phyloP scores from a whole-genome alignment of 2,329 filamentous ascomycete genomes.

The Bipolaris sorokiniana region DNA sequence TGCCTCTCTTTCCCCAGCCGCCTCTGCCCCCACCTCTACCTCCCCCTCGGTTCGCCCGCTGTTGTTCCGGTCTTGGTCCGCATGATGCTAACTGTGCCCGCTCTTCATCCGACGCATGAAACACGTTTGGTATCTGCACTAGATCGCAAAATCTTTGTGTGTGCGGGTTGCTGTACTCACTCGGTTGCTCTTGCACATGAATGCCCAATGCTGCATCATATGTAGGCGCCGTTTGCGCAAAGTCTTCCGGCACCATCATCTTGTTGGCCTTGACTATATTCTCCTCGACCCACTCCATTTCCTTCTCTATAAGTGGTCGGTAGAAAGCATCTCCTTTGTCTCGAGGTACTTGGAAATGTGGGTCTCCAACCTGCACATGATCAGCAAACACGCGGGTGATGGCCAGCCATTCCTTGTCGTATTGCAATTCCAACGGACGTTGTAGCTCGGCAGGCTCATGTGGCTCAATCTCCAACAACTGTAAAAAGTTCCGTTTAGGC shows the following conservation, averaged over 20 bases:
- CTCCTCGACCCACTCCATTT: slow-evolving; percentile 80
- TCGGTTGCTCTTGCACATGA: slow-evolving; percentile 66
- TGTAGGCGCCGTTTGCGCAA: slow-evolving; percentile 74
- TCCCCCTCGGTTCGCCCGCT: slow-evolving; percentile 35
- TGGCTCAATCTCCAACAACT: slow-evolving; percentile 66
- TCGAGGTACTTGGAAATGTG: slow-evolving; percentile 58
- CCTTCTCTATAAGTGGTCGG: slow-evolving; percentile 67
- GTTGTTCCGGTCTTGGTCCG: slow-evolving; percentile 39
- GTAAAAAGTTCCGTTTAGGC: slow-evolving; percentile 78
- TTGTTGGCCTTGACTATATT: slow-evolving; percentile 69
- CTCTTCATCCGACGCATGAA: slow-evolving; percentile 75
- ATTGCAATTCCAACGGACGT: slow-evolving; percentile 68
- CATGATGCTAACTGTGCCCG: slow-evolving; percentile 43
- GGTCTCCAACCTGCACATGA: slow-evolving; percentile 64
- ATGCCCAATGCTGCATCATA: slow-evolving; percentile 66
- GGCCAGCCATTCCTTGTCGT: slow-evolving; percentile 94
- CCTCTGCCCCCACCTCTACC: slow-evolving; percentile 40
- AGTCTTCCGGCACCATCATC: slow-evolving; percentile 78
- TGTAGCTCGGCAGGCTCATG: slow-evolving; percentile 33
- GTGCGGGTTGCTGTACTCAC: slow-evolving; percentile 86
- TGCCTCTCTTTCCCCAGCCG: slow-evolving; percentile 35
- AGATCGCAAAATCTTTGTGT: slow-evolving; percentile 82
- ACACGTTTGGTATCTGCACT: slow-evolving; percentile 77
- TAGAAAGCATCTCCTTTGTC: slow-evolving; percentile 75
- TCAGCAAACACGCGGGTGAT: slow-evolving; percentile 83